Conservation (phyloP, 2,329 filamentous ascomycete genomes). For the Microdochium bolleyi region DNA sequence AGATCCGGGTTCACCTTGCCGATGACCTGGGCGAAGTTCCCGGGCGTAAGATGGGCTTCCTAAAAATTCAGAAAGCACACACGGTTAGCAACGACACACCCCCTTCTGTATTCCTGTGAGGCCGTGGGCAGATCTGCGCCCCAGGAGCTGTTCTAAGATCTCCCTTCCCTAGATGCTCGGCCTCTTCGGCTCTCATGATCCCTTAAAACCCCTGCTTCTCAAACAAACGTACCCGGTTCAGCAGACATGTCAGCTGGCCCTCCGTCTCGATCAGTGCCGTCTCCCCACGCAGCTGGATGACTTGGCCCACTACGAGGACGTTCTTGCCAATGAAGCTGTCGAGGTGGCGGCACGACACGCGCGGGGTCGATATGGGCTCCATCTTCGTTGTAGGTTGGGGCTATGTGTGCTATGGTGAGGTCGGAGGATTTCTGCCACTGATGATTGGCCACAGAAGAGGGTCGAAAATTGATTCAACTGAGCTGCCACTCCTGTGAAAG, state of each 20-base stretch:
- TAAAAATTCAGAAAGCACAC: constrained; percentile 20
- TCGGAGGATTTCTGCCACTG: no score
- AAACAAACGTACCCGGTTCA: constrained; percentile 57
- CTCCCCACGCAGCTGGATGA: constrained; percentile 74
- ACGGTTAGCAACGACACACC: constrained; percentile 4
- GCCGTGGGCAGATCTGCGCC: no score
- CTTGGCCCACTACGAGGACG: constrained; percentile 80
- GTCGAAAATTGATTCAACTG: neutral
- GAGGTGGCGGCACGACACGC: constrained; percentile 74
- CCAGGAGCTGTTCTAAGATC: no score
- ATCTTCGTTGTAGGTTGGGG: constrained; percentile 32
- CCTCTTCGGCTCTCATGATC: no score
- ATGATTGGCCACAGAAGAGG: no score
- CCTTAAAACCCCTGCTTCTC: no score
- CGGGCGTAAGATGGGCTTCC: constrained; percentile 63
- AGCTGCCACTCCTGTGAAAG: neutral
- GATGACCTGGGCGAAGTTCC: constrained; percentile 68
- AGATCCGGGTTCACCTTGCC: constrained; percentile 73
- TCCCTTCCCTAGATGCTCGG: no score
- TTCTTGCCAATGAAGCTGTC: constrained; percentile 65
- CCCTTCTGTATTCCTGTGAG: no score
- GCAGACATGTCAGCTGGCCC: constrained; percentile 63
- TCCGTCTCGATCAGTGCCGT: constrained; percentile 73
- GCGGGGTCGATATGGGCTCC: constrained; percentile 67
- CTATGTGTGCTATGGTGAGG: neutral